Base-by-base conservation (phyloP, 148 eudicot species). In the Pouteria glomerata region DNA sequence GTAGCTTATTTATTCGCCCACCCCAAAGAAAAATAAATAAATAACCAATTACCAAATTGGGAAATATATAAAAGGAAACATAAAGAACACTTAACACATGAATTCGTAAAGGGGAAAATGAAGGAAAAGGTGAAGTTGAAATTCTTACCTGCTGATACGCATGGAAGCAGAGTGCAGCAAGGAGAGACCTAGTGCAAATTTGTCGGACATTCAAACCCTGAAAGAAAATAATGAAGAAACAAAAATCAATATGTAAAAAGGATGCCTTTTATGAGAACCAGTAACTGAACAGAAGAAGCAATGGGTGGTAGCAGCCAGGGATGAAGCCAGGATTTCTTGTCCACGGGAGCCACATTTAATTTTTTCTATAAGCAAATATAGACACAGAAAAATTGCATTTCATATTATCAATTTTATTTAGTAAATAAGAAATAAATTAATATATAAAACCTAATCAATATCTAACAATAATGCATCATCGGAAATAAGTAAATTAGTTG, bases 101-200 rank as follows among this genome's bases (percentile, higher is more conserved):
- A 3, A 59, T 35, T 59, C 33, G 14, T 7, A 18, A 69, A 55
- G 55, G 4, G 23, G 15, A 12, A 12, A 52, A 53, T 23, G 52
- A 34, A 69, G 24, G 24, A 61, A 34, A 29, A 10, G 41, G 18
- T 63, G 69, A 61, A 35, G 42, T 59, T 70, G 71, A 53, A 27
- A 5, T 42, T 29, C 14, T 63, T 78, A 84, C 90, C 89, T 92
- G 97, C 73, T 92, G 97, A 76, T 92, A 92, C 27, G 96, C 90
- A 74, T 92, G 91, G 86, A 85, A 90, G 82, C 96, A 90, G 41
- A 92, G 76, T 68, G 91, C 92, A 71, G 97, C 89, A 15, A 92
- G 12, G 62, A 92, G 77, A 58, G 97, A 85, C 85, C 88, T 79
- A 10, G 42, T 56, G 76, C 81, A 88, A 11, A 92, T 18, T 76